Percentiles rank a stretch among this genome's conserved stretches.
Conservation (phyloP, 1,139 yeast species). For the Lodderomyces jiufengensis region DNA sequence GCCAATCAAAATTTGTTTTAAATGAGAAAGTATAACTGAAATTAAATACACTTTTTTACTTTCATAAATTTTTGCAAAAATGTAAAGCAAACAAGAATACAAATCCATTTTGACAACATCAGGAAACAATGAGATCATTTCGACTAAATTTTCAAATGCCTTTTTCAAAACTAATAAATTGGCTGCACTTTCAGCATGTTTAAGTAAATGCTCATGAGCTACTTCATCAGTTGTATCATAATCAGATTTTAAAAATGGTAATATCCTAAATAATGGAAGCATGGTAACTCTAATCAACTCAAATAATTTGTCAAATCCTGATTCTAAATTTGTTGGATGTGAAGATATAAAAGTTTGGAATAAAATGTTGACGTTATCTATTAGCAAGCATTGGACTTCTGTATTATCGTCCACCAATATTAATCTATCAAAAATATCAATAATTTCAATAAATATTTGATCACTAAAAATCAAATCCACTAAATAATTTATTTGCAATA, state of each 20-base stretch:
- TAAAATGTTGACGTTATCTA: conserved; percentile 52
- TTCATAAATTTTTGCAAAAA: conserved; percentile 59
- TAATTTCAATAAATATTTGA: conserved; percentile 68
- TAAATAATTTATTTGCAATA: conserved; percentile 56
- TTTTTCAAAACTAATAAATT: conserved; percentile 45
- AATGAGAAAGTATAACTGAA: conserved; percentile 52
- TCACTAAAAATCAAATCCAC: conserved; percentile 63
- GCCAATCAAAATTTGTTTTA: conserved; percentile 47
- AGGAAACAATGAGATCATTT: conserved; percentile 63
- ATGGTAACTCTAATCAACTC: conserved; percentile 74
- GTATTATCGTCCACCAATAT: conserved; percentile 55
- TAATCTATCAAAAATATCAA: conserved; percentile 73
- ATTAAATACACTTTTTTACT: conserved; percentile 44
- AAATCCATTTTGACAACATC: conserved; percentile 65
- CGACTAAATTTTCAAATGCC: conserved; percentile 53
- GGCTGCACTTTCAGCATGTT: conserved; percentile 32
- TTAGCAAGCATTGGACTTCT: conserved; percentile 49
- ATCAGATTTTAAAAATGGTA: conserved; percentile 59
- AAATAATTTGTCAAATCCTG: conserved; percentile 72
- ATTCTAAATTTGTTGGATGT: conserved; percentile 37
- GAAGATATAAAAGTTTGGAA: conserved; percentile 32
- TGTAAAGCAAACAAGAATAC: conserved; percentile 63
- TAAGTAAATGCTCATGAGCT: conserved; percentile 24
- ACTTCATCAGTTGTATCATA: conserved; percentile 34
- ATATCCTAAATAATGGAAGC: conserved; percentile 55